Conservation (phyloP, 73 alveolate species). For the Stentor roeselii region DNA sequence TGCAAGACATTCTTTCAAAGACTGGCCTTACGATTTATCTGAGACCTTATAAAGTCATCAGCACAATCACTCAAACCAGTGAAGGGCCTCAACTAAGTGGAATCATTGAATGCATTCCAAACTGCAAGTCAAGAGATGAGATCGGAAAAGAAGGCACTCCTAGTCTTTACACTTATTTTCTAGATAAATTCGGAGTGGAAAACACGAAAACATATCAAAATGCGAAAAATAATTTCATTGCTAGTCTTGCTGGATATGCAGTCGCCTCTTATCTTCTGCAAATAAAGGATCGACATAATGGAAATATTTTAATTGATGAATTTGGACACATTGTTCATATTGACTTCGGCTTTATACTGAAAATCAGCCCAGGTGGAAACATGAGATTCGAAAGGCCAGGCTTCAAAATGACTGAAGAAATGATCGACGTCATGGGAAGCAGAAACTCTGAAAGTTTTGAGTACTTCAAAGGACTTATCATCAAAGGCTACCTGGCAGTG, state of each 20-base stretch:
- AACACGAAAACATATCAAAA: slow-evolving; percentile 54
- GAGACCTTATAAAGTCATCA: slow-evolving; percentile 26
- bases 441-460: slow-evolving; percentile 44
- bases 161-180: neutral
- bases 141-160: slow-evolving; percentile 21
- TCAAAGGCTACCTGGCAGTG: slow-evolving; percentile 59
- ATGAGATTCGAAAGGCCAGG: slow-evolving; percentile 94
- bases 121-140: slow-evolving; percentile 22
- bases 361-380: slow-evolving; percentile 92
- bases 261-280: slow-evolving; percentile 89
- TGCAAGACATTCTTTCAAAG: neutral
- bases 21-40: neutral
- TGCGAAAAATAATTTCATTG: slow-evolving; percentile 90
- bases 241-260: slow-evolving; percentile 96
- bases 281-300: slow-evolving; percentile 98
- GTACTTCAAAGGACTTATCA: slow-evolving; percentile 42
- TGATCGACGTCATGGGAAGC: slow-evolving; percentile 90
- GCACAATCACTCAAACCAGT: slow-evolving; percentile 1
- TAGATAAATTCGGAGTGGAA: slow-evolving; percentile 26
- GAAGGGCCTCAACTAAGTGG: slow-evolving; percentile 21
- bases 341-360: slow-evolving; percentile 89
- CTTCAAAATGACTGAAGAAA: slow-evolving; percentile 93
- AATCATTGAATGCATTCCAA: slow-evolving; percentile 23
- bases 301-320: slow-evolving; percentile 91
- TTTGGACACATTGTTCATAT: slow-evolving; percentile 96